Conservation (phyloP, 208 protist genomes). For the Leishmania lainsoni region DNA sequence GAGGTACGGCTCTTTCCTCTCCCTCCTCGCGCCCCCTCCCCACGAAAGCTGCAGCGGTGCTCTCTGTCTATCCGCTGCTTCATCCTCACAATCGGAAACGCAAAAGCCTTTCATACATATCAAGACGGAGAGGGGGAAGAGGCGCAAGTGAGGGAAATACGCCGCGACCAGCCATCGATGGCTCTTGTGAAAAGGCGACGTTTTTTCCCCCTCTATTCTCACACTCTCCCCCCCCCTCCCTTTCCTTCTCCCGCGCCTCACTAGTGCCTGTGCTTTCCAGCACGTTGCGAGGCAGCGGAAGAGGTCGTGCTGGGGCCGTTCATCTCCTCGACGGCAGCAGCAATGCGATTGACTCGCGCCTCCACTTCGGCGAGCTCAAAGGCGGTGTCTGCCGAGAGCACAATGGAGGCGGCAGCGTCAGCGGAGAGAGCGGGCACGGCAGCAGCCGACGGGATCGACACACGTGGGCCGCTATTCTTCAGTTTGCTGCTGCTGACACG, state of each 20-base stretch:
- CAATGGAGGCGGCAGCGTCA: conserved; percentile 24
- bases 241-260: not conserved
- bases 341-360: conserved; percentile 47
- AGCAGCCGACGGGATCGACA: not conserved
- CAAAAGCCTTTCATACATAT: not conserved
- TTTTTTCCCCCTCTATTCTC: not conserved
- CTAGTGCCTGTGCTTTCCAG: conserved; percentile 8
- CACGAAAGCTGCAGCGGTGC: not conserved
- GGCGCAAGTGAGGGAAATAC: not conserved
- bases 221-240: not conserved
- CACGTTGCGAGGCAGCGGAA: conserved; percentile 20
- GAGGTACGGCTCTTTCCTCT: not conserved
- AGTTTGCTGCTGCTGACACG: not conserved
- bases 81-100: not conserved
- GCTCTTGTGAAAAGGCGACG: not conserved
- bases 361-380: conserved; percentile 69
- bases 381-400: conserved; percentile 30
- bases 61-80: not conserved
- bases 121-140: not conserved
- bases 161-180: not conserved
- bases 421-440: conserved; percentile 10
- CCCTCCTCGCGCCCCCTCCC: not conserved
- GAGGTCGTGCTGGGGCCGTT: not conserved
- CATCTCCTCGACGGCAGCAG: conserved; percentile 31
- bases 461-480: not conserved